A percentile compares a stretch with the other conserved stretches of the same genome.
Evolutionary conservation across 2,329 filamentous ascomycete genomes (phyloP).

Genomic region (Aspergillus viridinutans): DNA sequence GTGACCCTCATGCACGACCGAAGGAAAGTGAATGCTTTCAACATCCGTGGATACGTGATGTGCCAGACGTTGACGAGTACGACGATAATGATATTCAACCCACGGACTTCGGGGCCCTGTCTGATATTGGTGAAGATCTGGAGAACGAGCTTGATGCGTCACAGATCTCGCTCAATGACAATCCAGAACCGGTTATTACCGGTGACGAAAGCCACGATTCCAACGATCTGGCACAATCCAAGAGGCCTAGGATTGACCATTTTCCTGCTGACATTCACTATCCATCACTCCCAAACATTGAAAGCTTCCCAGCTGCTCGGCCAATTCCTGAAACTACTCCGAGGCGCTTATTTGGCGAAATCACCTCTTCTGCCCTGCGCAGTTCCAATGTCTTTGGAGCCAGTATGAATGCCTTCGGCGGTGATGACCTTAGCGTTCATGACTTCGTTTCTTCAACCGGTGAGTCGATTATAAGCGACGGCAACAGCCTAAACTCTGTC

Average conservation of each 20-base stretch:
- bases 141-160: constrained; percentile 52
- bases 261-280: constrained; percentile 34
- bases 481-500: constrained; percentile 34
- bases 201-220: constrained; percentile 32
- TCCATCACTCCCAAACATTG: constrained; percentile 40
- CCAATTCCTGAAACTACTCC: constrained; percentile 23
- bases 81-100: constrained; percentile 58
- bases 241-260: constrained; percentile 32
- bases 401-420: constrained; percentile 25
- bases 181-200: constrained; percentile 28
- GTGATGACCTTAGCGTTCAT: constrained; percentile 33
- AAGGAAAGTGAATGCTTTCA: constrained; percentile 65
- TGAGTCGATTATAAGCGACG: constrained; percentile 37
- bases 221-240: constrained; percentile 32
- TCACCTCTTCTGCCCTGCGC: constrained; percentile 52
- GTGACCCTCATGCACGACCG: constrained; percentile 72
- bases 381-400: constrained; percentile 48
- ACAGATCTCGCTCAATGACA: constrained; percentile 59
- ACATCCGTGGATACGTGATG: constrained; percentile 69
- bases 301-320: constrained; percentile 30
- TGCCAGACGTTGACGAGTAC: constrained; percentile 56
- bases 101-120: constrained; percentile 36
- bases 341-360: constrained; percentile 59
- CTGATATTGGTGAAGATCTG: constrained; percentile 34
- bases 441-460: constrained; percentile 38